A percentile compares a stretch with the other conserved stretches of the same genome.
Conservation (phyloP, 768 basidiomycete species). For the Amanita rubescens region DNA sequence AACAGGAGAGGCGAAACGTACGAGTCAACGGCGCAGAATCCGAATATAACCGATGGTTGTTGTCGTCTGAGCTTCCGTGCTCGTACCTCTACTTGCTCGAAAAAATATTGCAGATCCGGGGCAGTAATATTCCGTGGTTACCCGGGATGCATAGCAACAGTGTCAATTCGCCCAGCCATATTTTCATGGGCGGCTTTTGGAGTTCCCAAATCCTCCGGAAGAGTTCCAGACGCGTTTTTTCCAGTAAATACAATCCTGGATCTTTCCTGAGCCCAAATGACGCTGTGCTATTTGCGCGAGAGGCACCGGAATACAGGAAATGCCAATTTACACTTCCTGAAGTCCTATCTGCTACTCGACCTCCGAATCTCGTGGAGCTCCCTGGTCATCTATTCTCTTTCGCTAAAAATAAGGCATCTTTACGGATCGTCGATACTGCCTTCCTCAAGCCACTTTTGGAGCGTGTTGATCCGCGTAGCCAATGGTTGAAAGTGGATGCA, state of each 20-base stretch:
- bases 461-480: slow-evolving; percentile 3
- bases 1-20: slow-evolving; percentile 38
- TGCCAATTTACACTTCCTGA: slow-evolving; percentile 11
- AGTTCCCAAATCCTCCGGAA: slow-evolving; percentile 16
- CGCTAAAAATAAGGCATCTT: slow-evolving; percentile 10
- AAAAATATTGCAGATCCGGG: slow-evolving; percentile 8
- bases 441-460: slow-evolving; percentile 18
- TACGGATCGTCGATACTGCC: slow-evolving; percentile 17
- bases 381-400: slow-evolving; percentile 13
- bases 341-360: slow-evolving; percentile 16
- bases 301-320: slow-evolving; percentile 11
- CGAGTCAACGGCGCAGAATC: slow-evolving; percentile 34
- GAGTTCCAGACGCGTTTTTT: slow-evolving; percentile 19
- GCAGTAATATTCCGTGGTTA: slow-evolving; percentile 28
- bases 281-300: slow-evolving; percentile 18
- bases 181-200: slow-evolving; percentile 23
- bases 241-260: slow-evolving; percentile 14
- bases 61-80: slow-evolving; percentile 25
- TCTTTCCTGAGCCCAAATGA: slow-evolving; percentile 14
- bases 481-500: slow-evolving; percentile 13
- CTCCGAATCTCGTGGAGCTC: slow-evolving; percentile 15
- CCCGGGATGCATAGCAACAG: slow-evolving; percentile 21
- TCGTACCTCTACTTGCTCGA: slow-evolving; percentile 34
- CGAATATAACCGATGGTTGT: slow-evolving; percentile 36
- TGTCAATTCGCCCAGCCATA: slow-evolving; percentile 11